phyloP scores from a whole-genome alignment of 1,284 basidiomycete species.

The Mycena citricolor region DNA sequence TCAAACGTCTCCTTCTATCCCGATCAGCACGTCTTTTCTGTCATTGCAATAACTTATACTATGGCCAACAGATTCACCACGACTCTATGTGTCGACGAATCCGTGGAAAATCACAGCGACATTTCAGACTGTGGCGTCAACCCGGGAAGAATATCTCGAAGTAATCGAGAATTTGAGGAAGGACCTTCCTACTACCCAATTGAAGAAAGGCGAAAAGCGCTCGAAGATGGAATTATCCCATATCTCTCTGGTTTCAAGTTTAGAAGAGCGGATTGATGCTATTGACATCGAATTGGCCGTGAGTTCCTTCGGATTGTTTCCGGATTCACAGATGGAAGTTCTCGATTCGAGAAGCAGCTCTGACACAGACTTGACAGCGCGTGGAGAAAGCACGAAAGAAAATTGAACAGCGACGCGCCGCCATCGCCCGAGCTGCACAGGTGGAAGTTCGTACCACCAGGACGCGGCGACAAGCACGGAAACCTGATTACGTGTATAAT shows the following conservation, averaged over 20 bases:
- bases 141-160: slow-evolving; percentile 65
- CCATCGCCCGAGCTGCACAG: slow-evolving; percentile 43
- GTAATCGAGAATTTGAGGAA: slow-evolving; percentile 61
- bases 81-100: slow-evolving; percentile 77
- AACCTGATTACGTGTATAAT: slow-evolving; percentile 76
- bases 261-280: slow-evolving; percentile 60
- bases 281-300: slow-evolving; percentile 72
- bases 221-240: slow-evolving; percentile 59
- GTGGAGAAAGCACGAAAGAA: slow-evolving; percentile 65
- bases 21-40: slow-evolving; percentile 33
- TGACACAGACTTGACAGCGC: slow-evolving; percentile 48
- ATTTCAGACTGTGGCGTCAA: slow-evolving; percentile 67
- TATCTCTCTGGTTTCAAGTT: slow-evolving; percentile 52
- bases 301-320: slow-evolving; percentile 35
- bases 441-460: slow-evolving; percentile 75
- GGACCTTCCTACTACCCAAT: slow-evolving; percentile 42
- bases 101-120: slow-evolving; percentile 81
- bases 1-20: slow-evolving; percentile 28
- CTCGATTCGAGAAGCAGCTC: slow-evolving; percentile 4
- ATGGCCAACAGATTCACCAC: slow-evolving; percentile 63
- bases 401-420: slow-evolving; percentile 61
- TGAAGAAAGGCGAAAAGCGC: slow-evolving; percentile 48
- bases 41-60: slow-evolving; percentile 27
- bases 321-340: slow-evolving; percentile 8
- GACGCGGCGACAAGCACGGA: slow-evolving; percentile 65